Evolutionary conservation across 108 stramenopile genomes (phyloP), one percentile per base, ranked within the genome.

Genomic region (Thalassiosira profunda): DNA sequence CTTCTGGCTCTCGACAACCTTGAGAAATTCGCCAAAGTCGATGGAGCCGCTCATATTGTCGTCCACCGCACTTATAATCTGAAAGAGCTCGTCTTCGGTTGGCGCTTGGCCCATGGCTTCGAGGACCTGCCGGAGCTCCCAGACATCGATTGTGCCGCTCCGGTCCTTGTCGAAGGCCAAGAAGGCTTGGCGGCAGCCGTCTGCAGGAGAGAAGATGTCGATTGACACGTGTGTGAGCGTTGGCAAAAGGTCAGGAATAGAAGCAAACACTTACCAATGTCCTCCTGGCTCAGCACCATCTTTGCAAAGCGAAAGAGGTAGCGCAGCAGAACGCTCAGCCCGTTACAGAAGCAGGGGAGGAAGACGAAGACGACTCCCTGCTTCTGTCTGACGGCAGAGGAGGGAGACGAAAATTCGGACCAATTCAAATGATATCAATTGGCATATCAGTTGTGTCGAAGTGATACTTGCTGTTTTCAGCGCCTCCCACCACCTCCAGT

Each of bases 71-170:
- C 72, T 76, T 10, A 84, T 84, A 80, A 84, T 84, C 69, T 92
- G 87, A 60, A 97, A 97, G 4, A 97, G 73, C 76, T 97, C 96
- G 55, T 97, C 96, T 48, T 97, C 96, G 1, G 94, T 97, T 5
- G 93, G 94, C 18, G 85, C 85, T 66, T 97, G 96, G 0, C 94
- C 96, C 94, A 97, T 94, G 10, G 90, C 93, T 58, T 90, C 86
- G 23, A 90, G 59, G 2, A 93, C 93, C 63, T 94, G 86, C 0
- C 92, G 80, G 7, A 97, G 74, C 72, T 95, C 93, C 92, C 93
- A 94, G 10, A 93, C 88, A 63, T 96, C 95, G 14, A 95, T 94
- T 5, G 89, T 91, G 1, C 93, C 93, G 36, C 81, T 75, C 55
- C 88, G 58, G 58, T 94, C 95, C 54, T 90, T 94, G 61, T 94